Base-by-base conservation (phyloP, 352 stramenopile genomes). In the Phytophthora cryptogea region DNA sequence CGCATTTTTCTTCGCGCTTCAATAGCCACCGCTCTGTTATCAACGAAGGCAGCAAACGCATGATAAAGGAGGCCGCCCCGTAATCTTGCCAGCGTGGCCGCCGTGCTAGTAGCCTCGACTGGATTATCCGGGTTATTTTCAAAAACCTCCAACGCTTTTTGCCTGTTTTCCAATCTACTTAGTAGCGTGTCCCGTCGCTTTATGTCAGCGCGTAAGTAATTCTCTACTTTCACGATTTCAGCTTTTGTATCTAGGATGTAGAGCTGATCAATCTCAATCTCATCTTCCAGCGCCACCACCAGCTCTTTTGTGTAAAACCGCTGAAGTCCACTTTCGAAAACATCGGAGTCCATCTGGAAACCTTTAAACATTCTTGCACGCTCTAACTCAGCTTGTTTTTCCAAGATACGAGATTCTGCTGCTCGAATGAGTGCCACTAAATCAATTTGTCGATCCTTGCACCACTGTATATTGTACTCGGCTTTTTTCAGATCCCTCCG, bases 241-340 rank as follows among this genome's bases (percentile, higher is more conserved):
- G 75, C 56, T 42, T 94, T 94, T 4, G 80, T 77, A 36, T 94
- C 82, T 2, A 87, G 49, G 41, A 94, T 94, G 54, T 92, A 94
- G n/a, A 91, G 69, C 53, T 90, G 78, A 33, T 94, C 85, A 31
- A 94, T 92, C 49, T 88, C 81, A 16, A 94, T 78, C 52, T 94
- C 85, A 61, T 94, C 85, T 54, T 90, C 81, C 10, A 94, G 65
- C 0, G 82, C 76, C 1, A 88, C 52, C 1, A 94, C 64, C 8
- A 94, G 54, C 20, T 92, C 77, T 51, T 89, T 89, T 0, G 83
- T 94, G 57, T 84, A 83, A 59, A 94, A 94, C 1, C 79, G 65
- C 39, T 94, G 83, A 0, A 88, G 57, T 1, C 83, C 83, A 39
- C 84, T 84, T 58, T 88, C 76, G 10, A 92, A 62, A 0, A 92